Base-by-base conservation (phyloP, 2,329 filamentous ascomycete genomes). In the Aureobasidium sp. region DNA sequence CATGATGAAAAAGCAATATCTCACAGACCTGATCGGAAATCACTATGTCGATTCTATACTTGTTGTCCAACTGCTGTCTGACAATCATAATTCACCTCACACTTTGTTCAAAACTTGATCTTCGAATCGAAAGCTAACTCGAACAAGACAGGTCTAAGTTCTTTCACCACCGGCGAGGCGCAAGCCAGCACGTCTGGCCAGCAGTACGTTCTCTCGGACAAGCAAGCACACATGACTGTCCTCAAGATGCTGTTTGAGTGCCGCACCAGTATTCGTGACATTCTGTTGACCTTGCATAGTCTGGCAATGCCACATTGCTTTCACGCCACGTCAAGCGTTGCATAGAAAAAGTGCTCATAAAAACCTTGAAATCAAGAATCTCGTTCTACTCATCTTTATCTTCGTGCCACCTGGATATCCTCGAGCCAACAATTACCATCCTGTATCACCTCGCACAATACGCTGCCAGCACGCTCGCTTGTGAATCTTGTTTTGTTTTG, bases 21-120 rank as follows among this genome's bases (percentile, higher is more conserved):
- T 87, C 87, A 90, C 86, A 90, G 87, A 90, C 87, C 87, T 90
- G 87, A 87, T 87, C 87, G 81, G 85, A 90, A 87, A 75, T 70
- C 71, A 69, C 69, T 66, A 79, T 89, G 86, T 88, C 80, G 86
- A 88, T 81, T 78, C 72, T 78, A 76, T 51, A 49, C 45, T 58
- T 51, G 84, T 85, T 83, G 84, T 85, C 84, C 87, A 90, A 90
- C 86, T 87, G 86, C 87, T 90, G 84, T 89, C 86, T 89, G 86
- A 89, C 72, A 71, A 38, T 46, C 29, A 37, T 64, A 17, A 31
- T 15, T 40, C 13, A 27, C 19, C 31, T 47, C 37, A 50, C 15
- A 40, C 13, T 21, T 42, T 54, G 23, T 49, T 45, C 51, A n/a
- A 11, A 15, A 15, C n/a, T 29, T 50, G 35, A 13, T 25, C 15